Conservation (phyloP, 1,284 basidiomycete species). For the Vanrija pseudolonga region DNA sequence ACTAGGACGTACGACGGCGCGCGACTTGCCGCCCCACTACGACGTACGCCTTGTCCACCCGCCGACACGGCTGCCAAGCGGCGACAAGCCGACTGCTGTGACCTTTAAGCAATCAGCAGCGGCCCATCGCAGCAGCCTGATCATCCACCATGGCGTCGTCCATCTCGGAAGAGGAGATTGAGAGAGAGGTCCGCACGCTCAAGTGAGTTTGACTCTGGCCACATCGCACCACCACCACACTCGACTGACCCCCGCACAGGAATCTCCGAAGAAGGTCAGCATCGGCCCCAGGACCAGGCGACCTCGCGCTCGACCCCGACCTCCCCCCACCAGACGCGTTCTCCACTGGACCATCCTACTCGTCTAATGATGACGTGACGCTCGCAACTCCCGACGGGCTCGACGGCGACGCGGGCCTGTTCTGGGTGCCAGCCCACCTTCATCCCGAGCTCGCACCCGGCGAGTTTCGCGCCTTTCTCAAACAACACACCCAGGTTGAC, state of each 20-base stretch:
- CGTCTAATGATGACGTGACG: conserved; percentile 45
- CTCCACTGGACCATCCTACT: conserved; percentile 15
- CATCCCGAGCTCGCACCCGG: conserved; percentile 97
- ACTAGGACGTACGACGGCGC: too few relatives aligned
- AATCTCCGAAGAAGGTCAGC: conserved; percentile 76
- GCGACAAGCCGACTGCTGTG: too few relatives aligned
- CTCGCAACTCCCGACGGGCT: conserved; percentile 38
- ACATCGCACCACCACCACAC: not conserved
- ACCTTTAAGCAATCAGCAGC: not conserved
- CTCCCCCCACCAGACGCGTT: conserved; percentile 56
- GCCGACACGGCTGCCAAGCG: too few relatives aligned
- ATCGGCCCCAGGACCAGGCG: conserved; percentile 65
- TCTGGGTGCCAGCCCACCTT: conserved; percentile 94
- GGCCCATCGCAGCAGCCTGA: not conserved
- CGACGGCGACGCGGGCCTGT: conserved; percentile 55
- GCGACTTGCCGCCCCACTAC: too few relatives aligned
- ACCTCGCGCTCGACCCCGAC: conserved; percentile 79
- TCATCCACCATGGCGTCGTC: conserved; percentile 14
- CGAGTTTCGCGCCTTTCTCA: conserved; percentile 91
- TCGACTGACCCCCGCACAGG: conserved; percentile 36
- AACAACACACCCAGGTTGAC: conserved; percentile 72
- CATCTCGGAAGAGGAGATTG: conserved; percentile 69
- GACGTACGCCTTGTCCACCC: not conserved
- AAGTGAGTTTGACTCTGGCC: conserved; percentile 40
- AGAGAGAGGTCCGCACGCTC: conserved; percentile 77